A percentile compares a stretch with the other conserved stretches of the same genome.
phyloP scores from a whole-genome alignment of 2,329 filamentous ascomycete species.

The Diplodia corticola region DNA sequence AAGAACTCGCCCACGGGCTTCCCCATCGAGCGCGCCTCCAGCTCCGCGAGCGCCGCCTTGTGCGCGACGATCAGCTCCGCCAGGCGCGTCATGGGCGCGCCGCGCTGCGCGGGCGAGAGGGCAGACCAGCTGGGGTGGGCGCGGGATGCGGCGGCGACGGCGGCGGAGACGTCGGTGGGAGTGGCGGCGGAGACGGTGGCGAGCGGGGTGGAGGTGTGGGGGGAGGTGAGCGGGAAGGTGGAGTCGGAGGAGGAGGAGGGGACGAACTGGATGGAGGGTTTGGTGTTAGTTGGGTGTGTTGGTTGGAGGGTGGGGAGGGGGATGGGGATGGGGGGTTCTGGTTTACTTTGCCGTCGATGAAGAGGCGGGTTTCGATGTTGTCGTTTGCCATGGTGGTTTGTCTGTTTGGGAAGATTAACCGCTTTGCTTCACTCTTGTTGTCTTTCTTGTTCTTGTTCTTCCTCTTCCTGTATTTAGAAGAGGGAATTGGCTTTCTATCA shows the following conservation, averaged over 20 bases:
- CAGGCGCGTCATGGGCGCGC: constrained; percentile 46
- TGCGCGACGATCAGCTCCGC: constrained; percentile 34
- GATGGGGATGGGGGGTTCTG: neutral
- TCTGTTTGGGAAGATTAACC: too few species aligned
- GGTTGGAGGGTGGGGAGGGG: too few species aligned
- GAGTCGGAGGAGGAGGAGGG: constrained; percentile 32
- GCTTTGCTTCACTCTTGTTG: neutral
- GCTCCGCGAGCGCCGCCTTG: constrained; percentile 13
- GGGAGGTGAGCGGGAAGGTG: constrained; percentile 33
- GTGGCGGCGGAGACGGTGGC: constrained; percentile 30
- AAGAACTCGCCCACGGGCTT: constrained; percentile 34
- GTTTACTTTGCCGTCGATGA: constrained; percentile 20
- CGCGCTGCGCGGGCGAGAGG: constrained; percentile 40
- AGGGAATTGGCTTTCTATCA: neutral
- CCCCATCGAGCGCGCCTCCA: constrained; percentile 25
- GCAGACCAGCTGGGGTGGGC: constrained; percentile 36
- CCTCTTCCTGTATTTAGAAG: neutral
- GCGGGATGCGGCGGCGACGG: constrained; percentile 30
- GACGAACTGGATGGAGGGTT: constrained; percentile 29
- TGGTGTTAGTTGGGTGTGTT: constrained; percentile 25
- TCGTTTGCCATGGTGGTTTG: neutral
- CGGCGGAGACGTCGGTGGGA: constrained; percentile 29
- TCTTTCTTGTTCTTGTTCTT: neutral
- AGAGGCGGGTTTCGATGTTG: constrained; percentile 12
- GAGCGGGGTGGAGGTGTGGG: constrained; percentile 31